Percentiles rank a stretch among this genome's conserved stretches.
Evolutionary conservation across 495 filamentous ascomycete genomes (phyloP).

Genomic region (Viridothelium virens): DNA sequence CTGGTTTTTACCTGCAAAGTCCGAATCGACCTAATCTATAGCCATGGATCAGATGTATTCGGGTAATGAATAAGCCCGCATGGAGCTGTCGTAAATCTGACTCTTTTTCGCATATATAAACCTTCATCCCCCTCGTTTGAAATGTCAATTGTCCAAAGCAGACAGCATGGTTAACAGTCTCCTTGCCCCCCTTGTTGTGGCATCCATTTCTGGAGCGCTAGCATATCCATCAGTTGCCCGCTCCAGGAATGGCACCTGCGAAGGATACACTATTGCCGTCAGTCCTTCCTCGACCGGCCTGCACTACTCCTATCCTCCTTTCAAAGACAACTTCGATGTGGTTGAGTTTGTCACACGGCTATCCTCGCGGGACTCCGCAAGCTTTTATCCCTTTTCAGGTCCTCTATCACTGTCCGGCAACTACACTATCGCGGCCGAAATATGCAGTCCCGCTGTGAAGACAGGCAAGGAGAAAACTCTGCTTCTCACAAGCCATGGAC

Average conservation of each 20-base stretch:
- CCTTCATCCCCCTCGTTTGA: background rate
- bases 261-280: slow-evolving; percentile 17
- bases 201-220: background rate
- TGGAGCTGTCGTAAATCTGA: too few relatives aligned
- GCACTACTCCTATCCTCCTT: slow-evolving; percentile 10
- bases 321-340: slow-evolving; percentile 24
- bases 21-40: too few relatives aligned
- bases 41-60: too few relatives aligned
- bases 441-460: slow-evolving; percentile 19
- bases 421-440: slow-evolving; percentile 18
- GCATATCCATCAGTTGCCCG: background rate
- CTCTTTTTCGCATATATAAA: too few relatives aligned
- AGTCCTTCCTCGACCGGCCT: slow-evolving; percentile 13
- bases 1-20: too few relatives aligned
- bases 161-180: background rate
- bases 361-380: slow-evolving; percentile 6
- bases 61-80: too few relatives aligned
- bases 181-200: background rate
- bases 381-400: slow-evolving; percentile 14
- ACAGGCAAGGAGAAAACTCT: slow-evolving; percentile 21
- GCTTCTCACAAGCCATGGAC: slow-evolving; percentile 23
- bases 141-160: background rate
- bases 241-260: slow-evolving; percentile 18
- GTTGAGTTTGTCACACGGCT: slow-evolving; percentile 13
- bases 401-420: slow-evolving; percentile 16